Evolutionary conservation across 371 early-diverging fungal genomes (phyloP).

Genomic region (Phascolomyces articulosus): DNA sequence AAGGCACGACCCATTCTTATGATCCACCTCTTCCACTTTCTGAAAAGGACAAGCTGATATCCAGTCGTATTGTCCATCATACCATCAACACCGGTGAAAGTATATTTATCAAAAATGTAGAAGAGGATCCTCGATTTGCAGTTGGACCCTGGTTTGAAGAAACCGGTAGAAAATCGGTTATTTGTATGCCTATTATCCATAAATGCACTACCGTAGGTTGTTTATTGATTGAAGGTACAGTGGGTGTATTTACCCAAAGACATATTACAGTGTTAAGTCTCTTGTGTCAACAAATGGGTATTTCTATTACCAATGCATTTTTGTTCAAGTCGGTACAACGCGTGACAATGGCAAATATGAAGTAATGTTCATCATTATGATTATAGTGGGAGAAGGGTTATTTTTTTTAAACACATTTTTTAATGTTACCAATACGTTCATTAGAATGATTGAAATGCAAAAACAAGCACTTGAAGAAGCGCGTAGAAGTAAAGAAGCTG

Average conservation of each 20-base stretch:
- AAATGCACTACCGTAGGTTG: slow-evolving; percentile 53
- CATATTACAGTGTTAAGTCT: slow-evolving; percentile 57
- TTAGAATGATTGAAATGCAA: slow-evolving; percentile 49
- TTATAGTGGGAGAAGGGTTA: too few species aligned
- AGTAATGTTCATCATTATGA: slow-evolving; percentile 9
- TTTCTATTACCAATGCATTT: slow-evolving; percentile 60
- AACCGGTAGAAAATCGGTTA: slow-evolving; percentile 49
- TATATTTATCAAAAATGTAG: slow-evolving; percentile 41
- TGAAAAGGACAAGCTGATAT: slow-evolving; percentile 36
- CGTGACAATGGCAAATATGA: slow-evolving; percentile 39
- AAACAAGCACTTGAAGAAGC: slow-evolving; percentile 48
- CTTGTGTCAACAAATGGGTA: slow-evolving; percentile 61
- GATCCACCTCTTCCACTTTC: slow-evolving; percentile 37
- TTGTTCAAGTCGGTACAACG: slow-evolving; percentile 51
- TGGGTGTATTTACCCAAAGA: slow-evolving; percentile 57
- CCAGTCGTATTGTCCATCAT: slow-evolving; percentile 40
- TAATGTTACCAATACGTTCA: background rate
- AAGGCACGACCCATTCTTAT: slow-evolving; percentile 37
- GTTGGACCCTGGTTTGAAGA: slow-evolving; percentile 48
- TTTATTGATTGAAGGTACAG: slow-evolving; percentile 56
- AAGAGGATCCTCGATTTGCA: slow-evolving; percentile 43
- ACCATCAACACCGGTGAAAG: slow-evolving; percentile 44
- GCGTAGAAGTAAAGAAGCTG: slow-evolving; percentile 47
- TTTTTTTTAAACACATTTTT: background rate
- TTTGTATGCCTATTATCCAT: slow-evolving; percentile 60